Evolutionary conservation across 805 yeast genomes (phyloP).

Genomic region (Metschnikowia similis): DNA sequence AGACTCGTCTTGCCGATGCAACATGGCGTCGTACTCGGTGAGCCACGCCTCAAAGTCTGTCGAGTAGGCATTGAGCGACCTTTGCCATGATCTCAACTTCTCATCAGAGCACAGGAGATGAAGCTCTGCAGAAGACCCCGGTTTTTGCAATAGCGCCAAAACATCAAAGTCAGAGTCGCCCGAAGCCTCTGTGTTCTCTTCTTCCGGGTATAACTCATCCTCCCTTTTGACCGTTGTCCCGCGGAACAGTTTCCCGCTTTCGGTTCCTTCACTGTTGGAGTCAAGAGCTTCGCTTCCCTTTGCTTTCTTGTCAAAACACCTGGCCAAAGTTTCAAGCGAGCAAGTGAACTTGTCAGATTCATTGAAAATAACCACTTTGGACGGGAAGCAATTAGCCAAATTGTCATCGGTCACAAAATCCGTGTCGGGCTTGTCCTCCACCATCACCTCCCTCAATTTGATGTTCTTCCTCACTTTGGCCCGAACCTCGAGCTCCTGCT

Average conservation of each 20-base stretch:
- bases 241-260: too few species aligned
- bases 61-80: slow-evolving; percentile 37
- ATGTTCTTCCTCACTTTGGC: slow-evolving; percentile 26
- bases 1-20: slow-evolving; percentile 41
- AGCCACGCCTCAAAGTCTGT: slow-evolving; percentile 52
- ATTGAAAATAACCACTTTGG: slow-evolving; percentile 42
- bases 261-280: too few species aligned
- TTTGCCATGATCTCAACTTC: slow-evolving; percentile 36
- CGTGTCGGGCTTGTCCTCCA: slow-evolving; percentile 29
- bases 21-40: slow-evolving; percentile 35
- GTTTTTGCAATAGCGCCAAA: background rate
- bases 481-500: slow-evolving; percentile 44
- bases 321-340: slow-evolving; percentile 18
- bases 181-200: background rate
- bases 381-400: slow-evolving; percentile 48
- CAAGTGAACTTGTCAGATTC: slow-evolving; percentile 21
- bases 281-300: background rate
- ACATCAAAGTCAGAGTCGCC: background rate
- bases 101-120: slow-evolving; percentile 52
- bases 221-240: too few species aligned
- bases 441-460: slow-evolving; percentile 26
- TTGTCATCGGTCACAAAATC: slow-evolving; percentile 54
- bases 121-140: slow-evolving; percentile 31
- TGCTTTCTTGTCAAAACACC: background rate
- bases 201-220: too few species aligned